Conservation (phyloP, 2,329 filamentous ascomycete genomes). For the Claviceps sorghi region DNA sequence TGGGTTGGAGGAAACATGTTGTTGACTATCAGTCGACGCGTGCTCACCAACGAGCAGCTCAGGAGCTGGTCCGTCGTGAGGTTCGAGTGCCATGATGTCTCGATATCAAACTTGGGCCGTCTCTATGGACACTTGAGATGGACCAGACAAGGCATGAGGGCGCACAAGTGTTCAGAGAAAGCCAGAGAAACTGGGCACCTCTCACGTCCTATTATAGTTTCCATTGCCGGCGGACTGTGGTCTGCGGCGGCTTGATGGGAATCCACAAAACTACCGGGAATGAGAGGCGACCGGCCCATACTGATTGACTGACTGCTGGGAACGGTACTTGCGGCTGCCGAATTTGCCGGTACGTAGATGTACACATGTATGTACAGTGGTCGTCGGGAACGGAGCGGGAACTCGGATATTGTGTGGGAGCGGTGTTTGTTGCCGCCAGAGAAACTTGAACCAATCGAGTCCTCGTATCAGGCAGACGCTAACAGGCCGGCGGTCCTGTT, state of each 20-base stretch:
- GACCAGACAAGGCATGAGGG: neutral
- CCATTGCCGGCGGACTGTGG: neutral
- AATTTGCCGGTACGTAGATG: neutral
- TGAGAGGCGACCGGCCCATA: neutral
- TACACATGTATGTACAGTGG: too few species aligned
- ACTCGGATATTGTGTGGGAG: too few species aligned
- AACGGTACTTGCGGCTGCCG: neutral
- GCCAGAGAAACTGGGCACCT: neutral
- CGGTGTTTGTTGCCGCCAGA: too few species aligned
- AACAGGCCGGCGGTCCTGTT: too few species aligned
- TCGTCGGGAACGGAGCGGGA: too few species aligned
- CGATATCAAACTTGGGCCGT: neutral
- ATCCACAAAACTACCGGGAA: neutral
- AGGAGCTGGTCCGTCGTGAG: neutral
- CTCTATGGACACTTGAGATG: neutral
- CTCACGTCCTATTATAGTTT: neutral
- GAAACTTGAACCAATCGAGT: too few species aligned
- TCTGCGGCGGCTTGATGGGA: neutral
- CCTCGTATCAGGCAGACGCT: too few species aligned
- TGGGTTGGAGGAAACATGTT: neutral
- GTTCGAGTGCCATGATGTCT: neutral
- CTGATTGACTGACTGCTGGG: neutral
- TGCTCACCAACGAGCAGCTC: neutral
- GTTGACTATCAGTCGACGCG: neutral
- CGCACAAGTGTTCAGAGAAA: neutral